Conservation (phyloP, 2,329 filamentous ascomycete species). For the Monosporascus cannonballus region DNA sequence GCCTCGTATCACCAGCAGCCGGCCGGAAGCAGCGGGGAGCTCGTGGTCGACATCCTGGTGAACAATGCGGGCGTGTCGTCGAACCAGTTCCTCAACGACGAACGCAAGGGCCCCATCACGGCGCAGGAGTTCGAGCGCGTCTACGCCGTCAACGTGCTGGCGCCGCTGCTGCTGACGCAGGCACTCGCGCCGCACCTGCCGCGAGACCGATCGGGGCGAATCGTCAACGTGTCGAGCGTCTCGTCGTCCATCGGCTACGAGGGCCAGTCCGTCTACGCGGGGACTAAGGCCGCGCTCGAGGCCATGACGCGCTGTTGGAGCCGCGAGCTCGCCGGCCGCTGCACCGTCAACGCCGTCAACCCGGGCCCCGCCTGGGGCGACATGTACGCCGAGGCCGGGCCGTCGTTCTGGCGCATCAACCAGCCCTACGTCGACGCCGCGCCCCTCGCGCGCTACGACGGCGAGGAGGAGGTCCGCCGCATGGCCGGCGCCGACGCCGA, state of each 20-base stretch:
- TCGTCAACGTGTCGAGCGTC: conserved; percentile 51
- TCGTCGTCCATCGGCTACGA: conserved; percentile 48
- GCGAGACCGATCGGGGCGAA: conserved; percentile 53
- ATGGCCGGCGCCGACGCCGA: conserved; percentile 12
- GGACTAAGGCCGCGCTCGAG: conserved; percentile 52
- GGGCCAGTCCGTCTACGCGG: conserved; percentile 51
- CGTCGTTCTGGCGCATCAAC: conserved; percentile 31
- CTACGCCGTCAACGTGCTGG: conserved; percentile 77
- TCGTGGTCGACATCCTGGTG: conserved; percentile 76
- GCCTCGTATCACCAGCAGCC: conserved; percentile 35
- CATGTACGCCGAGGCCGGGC: conserved; percentile 41
- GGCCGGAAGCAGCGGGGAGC: conserved; percentile 47
- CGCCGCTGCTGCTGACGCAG: conserved; percentile 72
- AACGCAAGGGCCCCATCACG: conserved; percentile 54
- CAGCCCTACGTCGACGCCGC: conserved; percentile 40
- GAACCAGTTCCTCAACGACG: conserved; percentile 62
- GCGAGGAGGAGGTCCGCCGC: not conserved
- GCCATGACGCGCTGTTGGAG: conserved; percentile 55
- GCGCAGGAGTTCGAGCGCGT: conserved; percentile 61
- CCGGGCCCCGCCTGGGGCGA: conserved; percentile 49
- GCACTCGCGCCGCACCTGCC: conserved; percentile 65
- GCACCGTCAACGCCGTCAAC: conserved; percentile 53
- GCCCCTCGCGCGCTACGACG: conserved; percentile 39
- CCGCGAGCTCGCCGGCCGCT: conserved; percentile 45
- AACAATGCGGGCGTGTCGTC: conserved; percentile 75